Base-by-base conservation (phyloP, 2,329 filamentous ascomycete genomes). In the Trematosphaeria pertusa region DNA sequence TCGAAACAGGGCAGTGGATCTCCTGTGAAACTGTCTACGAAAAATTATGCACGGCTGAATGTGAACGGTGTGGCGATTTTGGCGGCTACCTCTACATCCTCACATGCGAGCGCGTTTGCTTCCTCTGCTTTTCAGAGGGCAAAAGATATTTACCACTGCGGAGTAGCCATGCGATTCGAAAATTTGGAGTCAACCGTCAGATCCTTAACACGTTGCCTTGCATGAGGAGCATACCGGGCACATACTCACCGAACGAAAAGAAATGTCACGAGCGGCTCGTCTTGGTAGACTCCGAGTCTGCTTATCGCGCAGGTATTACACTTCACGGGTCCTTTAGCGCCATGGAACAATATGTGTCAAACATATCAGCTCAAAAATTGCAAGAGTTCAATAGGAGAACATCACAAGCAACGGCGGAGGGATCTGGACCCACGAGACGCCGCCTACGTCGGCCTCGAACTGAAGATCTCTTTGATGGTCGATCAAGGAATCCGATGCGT, bases 71-170 rank as follows among this genome's bases (percentile, higher is more conserved):
- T 57, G 59, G 60, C n/a, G 52, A 61, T 12, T 74, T 75, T 46
- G 73, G 69, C 24, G 62, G 58, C 31, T 69, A 73, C 45, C 56
- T 76, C 37, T 75, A 75, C 51, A 63, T 75, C 15, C 57, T 76
- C 32, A 67, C 61, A 36, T 73, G 70, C 52, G 54, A 54, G 21
- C 70, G 73, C 2, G 70, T 76, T 37, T 78, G 74, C 57, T 73
- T 65, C 46, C 50, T 65, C 20, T 48, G 45, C 24, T 22, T 48
- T 35, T 36, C 37, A 26, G 12, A 39, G 26, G n/a, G 34, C 22
- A 34, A 26, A 34, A 47, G 52, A 36, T 75, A 70, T 45, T 59
- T 70, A 33, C 70, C 72, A 21, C 24, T 56, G 21, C 35, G 39
- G 2, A 15, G 20, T 33, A 3, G 15, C 14, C 21, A 43, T 10